Evolutionary conservation across 2,329 filamentous ascomycete species (phyloP).

Genomic region (Scedosporium dehoogii): DNA sequence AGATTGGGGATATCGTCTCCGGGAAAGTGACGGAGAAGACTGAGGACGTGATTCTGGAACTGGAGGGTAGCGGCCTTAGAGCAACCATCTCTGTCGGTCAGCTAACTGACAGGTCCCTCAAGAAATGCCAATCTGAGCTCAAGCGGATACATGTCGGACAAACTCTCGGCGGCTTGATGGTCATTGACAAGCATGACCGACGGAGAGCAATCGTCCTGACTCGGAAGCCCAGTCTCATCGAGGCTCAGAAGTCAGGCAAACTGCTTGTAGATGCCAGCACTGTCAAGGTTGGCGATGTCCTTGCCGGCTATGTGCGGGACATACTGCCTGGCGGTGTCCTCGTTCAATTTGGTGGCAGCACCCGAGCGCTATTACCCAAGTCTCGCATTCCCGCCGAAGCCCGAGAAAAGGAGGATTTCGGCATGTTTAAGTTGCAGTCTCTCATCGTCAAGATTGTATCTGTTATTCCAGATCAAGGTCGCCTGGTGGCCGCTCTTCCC

Average conservation of each 20-base stretch:
- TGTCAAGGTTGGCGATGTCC: slow-evolving; percentile 55
- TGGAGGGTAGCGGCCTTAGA: slow-evolving; percentile 64
- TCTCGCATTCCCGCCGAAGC: slow-evolving; percentile 64
- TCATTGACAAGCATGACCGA: slow-evolving; percentile 76
- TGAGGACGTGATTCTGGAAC: slow-evolving; percentile 64
- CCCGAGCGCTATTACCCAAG: slow-evolving; percentile 73
- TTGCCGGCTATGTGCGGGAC: slow-evolving; percentile 76
- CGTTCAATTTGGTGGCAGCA: slow-evolving; percentile 71
- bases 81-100: slow-evolving; percentile 70
- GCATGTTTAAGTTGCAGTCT: slow-evolving; percentile 66
- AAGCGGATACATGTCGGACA: slow-evolving; percentile 81
- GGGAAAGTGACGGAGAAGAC: slow-evolving; percentile 77
- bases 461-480: slow-evolving; percentile 57
- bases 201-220: slow-evolving; percentile 68
- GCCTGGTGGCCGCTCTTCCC: slow-evolving; percentile 48
- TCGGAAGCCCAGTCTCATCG: slow-evolving; percentile 73
- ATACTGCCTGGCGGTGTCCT: slow-evolving; percentile 75
- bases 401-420: slow-evolving; percentile 62
- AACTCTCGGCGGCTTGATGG: slow-evolving; percentile 67
- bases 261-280: slow-evolving; percentile 66
- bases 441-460: slow-evolving; percentile 63
- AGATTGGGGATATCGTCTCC: slow-evolving; percentile 63
- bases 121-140: slow-evolving; percentile 66
- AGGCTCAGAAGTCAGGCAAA: slow-evolving; percentile 60
- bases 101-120: slow-evolving; percentile 71